Evolutionary conservation across 306 rosid genomes (phyloP).

Genomic region (Cicer arietinum): DNA sequence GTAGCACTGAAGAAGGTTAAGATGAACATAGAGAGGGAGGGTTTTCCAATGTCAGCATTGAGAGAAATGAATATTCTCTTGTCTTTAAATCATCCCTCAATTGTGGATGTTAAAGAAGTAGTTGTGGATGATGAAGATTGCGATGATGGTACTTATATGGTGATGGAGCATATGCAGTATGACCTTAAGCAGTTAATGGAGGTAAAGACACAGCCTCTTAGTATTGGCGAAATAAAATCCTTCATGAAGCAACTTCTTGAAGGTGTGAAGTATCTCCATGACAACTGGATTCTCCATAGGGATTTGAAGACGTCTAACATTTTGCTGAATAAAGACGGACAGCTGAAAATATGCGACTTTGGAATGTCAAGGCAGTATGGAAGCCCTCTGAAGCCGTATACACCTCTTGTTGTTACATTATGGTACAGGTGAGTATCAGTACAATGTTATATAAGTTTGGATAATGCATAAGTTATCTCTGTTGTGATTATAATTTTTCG

Average conservation of each 20-base stretch:
- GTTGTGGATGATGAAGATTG: conserved; percentile 72
- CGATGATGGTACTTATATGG: conserved; percentile 83
- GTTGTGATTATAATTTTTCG: not conserved
- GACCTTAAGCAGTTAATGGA: conserved; percentile 79
- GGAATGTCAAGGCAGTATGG: conserved; percentile 96
- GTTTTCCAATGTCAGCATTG: conserved; percentile 84
- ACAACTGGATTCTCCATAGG: conserved; percentile 94
- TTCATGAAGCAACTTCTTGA: conserved; percentile 74
- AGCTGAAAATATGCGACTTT: conserved; percentile 89
- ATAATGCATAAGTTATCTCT: conserved; percentile 6
- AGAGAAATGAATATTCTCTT: conserved; percentile 94
- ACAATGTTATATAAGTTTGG: not conserved
- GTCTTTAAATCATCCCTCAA: conserved; percentile 77
- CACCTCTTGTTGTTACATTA: conserved; percentile 85
- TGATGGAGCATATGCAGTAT: conserved; percentile 90
- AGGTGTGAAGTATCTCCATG: conserved; percentile 91
- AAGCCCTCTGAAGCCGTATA: conserved; percentile 82
- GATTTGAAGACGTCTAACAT: conserved; percentile 93
- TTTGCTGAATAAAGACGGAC: conserved; percentile 75
- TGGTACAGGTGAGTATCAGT: conserved; percentile 82
- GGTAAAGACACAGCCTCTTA: conserved; percentile 68
- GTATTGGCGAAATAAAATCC: conserved; percentile 78
- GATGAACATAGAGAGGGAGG: conserved; percentile 77
- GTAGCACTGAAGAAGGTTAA: conserved; percentile 95
- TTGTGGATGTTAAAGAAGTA: conserved; percentile 91